These are phyloP conservation scores for Nicotiana benthamiana DNA, from an alignment of 257 asterid genomes.

Conservation along the genomic window DNA sequence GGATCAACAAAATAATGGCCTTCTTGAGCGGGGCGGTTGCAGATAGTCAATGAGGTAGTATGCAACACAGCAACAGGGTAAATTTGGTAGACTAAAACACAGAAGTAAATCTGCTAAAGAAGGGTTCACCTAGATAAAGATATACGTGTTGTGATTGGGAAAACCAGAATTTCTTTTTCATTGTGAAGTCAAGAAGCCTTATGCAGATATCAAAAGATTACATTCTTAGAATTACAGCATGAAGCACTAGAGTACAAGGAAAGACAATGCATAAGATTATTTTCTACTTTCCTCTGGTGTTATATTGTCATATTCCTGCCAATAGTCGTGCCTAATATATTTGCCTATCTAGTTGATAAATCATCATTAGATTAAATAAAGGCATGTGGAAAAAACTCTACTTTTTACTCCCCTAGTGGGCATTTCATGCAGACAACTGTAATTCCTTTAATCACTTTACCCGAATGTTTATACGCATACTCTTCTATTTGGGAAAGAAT, in stretches of 20 bases:
- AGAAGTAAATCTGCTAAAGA: not conserved
- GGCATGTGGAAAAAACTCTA: not conserved
- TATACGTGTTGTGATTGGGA: not conserved
- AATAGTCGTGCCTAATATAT: not conserved
- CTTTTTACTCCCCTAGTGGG: not conserved
- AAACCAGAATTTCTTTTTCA: not conserved
- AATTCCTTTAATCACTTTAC: not conserved
- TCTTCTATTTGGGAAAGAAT: not conserved
- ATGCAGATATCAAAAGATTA: not conserved
- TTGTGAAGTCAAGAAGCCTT: not conserved
- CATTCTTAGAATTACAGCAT: not conserved
- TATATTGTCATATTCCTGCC: not conserved
- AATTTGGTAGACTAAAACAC: not conserved
- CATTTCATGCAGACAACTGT: too few relatives aligned
- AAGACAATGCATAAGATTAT: too few relatives aligned
- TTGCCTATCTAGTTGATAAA: not conserved
- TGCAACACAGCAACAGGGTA: not conserved
- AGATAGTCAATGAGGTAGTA: not conserved
- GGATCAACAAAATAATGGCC: too few relatives aligned
- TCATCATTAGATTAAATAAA: not conserved
- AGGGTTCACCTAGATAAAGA: not conserved
- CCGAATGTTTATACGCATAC: not conserved
- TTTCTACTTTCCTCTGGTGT: not conserved
- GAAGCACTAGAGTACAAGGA: not conserved
- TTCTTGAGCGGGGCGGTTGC: not conserved